Base-by-base conservation (phyloP, 2,329 filamentous ascomycete genomes). In the Pyrenophora teres region DNA sequence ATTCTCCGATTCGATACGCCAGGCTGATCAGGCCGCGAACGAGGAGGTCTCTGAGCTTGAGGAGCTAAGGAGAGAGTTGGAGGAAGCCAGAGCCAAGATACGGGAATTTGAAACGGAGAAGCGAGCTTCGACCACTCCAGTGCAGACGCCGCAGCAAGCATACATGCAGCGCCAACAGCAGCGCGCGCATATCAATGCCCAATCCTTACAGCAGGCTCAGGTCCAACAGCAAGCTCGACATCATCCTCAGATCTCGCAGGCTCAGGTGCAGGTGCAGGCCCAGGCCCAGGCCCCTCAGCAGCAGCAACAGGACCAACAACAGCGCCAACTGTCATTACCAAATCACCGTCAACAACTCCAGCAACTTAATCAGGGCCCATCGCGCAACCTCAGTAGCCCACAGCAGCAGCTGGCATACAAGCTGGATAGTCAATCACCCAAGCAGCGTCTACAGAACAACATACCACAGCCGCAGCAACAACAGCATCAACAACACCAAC, bases 41-140 rank as follows among this genome's bases (percentile, higher is more conserved):
- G 54, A 38, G 23, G 63, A 64, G 27, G 50, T 69, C 7, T 64
- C 67, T 1, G 69, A 73, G 52, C 48, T 72, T 16, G 70, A 72
- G 45, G 67, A 62, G 52, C 67, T 73, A 58, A 71, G 68, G 55
- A 66, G 51, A 46, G 68, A 73, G 44, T 57, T 72, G 6, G 71
- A 72, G 37, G 71, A 71, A 54, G 69, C 71, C n/a, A 71, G 63
- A 47, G 70, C 69, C 6, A 65, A 66, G 10, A 72, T 74, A 15
- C 63, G 66, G 25, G 58, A 72, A 46, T 58, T 72, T 4, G 67
- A 74, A 43, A 57, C 59, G 2, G 68, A 71, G 52, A 68, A 73
- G 21, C 63, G 63, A 10, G 37, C 62, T 46, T 69, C 68, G 8
- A 60, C 54, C 2, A 68, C 65, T 15, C 65, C 67, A 2, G 51